Evolutionary conservation across 768 basidiomycete species (phyloP), one percentile per base, ranked within the genome.

Genomic region (Trametes elegans): DNA sequence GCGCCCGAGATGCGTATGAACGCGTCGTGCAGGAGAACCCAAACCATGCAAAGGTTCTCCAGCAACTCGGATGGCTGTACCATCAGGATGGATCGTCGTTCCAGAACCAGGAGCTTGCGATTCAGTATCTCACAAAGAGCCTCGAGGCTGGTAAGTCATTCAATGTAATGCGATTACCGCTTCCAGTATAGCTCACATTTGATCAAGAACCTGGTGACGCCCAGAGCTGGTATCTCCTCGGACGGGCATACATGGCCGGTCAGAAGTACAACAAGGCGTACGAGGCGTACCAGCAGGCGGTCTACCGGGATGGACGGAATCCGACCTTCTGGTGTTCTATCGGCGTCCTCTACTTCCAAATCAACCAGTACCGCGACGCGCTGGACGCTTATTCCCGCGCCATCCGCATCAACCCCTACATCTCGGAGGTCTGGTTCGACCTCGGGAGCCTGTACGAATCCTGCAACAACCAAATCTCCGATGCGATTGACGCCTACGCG

Each of bases 321-420:
- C 97, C 97, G 0, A 98, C 97, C 0, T 99, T 98, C 73, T 98
- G 97, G 97, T 98, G 96, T 70, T 96, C 93, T 21, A 99, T 99
- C 65, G 97, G 97, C 42, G 97, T 99, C 0, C 81, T 99, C 1
- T 99, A 99, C 70, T 99, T 97, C 80, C 95, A 99, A 69, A 98
- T 99, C 77, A 98, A 98, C 73, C 97, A 99, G 69, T 99, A 92
- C 76, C 93, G 95, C 48, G 97, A 99, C 66, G 96, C 96, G 2
- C 85, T 99, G 32, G 97, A 99, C 66, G 97, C 97, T 9, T 99
- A 99, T 72, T 98, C 97, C 26, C 90, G 96, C 14, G 97, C 97
- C 10, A 98, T 99, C 64, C 88, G 96, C 59, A 95, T 99, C 74
- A 98, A 98, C 69, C 97, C 97, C 0, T 98, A 96, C 77, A 98